Percentiles rank a stretch among this genome's conserved stretches.
Evolutionary conservation across 192 early-diverging fungal species (phyloP).

Genomic region (Backusella parvicylindrica): DNA sequence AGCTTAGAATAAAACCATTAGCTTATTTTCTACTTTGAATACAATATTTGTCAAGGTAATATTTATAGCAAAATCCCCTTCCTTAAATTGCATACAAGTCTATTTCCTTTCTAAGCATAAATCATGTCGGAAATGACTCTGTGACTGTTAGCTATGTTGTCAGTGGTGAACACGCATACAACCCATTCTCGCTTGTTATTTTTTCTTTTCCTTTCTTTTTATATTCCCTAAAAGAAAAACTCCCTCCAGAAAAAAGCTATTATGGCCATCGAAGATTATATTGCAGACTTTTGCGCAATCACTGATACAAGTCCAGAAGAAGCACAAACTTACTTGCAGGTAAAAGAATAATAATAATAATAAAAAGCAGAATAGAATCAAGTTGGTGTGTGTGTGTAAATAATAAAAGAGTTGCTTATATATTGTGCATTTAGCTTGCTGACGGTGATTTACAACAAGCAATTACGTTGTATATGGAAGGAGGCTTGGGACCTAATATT

Average conservation of each 20-base stretch:
- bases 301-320: constrained; percentile 73
- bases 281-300: constrained; percentile 59
- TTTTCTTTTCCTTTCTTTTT: neutral
- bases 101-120: neutral
- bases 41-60: no score
- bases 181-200: neutral
- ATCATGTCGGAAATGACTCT: neutral
- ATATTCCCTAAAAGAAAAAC: neutral
- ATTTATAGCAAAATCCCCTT: no score
- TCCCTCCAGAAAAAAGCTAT: neutral
- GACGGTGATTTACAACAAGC: constrained; percentile 76
- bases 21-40: no score
- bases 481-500: constrained; percentile 46
- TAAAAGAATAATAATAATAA: constrained; percentile 20
- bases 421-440: constrained; percentile 54
- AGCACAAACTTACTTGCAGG: constrained; percentile 66
- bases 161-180: neutral
- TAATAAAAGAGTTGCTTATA: no score
- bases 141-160: neutral
- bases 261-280: constrained; percentile 21
- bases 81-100: neutral
- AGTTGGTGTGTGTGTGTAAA: no score
- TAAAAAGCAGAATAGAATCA: no score
- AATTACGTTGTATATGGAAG: constrained; percentile 81
- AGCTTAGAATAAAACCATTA: no score